A percentile compares a stretch with the other conserved stretches of the same genome.
These are phyloP conservation scores for Fragaria vesca DNA, from an alignment of 306 rosid genomes.

Conservation along the genomic window DNA sequence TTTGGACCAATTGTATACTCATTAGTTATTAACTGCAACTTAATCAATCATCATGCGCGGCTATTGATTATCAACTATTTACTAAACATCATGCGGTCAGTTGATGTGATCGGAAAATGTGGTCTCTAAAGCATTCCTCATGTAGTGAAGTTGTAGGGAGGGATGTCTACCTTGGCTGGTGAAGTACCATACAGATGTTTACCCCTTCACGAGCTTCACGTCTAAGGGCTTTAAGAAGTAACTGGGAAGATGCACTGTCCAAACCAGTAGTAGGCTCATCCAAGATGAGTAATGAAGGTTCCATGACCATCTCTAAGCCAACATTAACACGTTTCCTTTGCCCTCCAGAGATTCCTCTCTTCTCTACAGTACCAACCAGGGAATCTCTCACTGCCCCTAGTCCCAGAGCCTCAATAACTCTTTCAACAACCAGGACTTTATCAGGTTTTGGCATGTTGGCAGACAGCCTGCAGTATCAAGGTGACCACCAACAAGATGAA, in stretches of 20 bases:
- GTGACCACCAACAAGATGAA: constrained; percentile 24
- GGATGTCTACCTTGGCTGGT: constrained; percentile 66
- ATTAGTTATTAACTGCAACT: neutral
- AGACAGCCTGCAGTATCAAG: constrained; percentile 49
- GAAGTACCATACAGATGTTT: constrained; percentile 79
- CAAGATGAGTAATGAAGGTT: constrained; percentile 73
- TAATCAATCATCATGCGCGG: neutral
- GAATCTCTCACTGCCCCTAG: constrained; percentile 80
- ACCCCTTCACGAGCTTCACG: constrained; percentile 86
- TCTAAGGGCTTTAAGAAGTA: constrained; percentile 70
- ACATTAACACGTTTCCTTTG: constrained; percentile 81
- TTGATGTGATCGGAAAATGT: neutral
- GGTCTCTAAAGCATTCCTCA: neutral
- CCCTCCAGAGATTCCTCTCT: constrained; percentile 80
- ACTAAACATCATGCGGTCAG: neutral
- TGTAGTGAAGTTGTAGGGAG: neutral
- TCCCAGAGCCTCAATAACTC: constrained; percentile 80
- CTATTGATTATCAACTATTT: neutral
- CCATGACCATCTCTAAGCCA: constrained; percentile 90
- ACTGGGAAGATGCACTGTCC: constrained; percentile 75
- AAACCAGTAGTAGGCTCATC: constrained; percentile 87
- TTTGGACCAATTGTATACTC: neutral
- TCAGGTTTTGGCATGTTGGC: constrained; percentile 79
- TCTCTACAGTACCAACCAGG: constrained; percentile 76
- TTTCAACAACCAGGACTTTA: constrained; percentile 81